Conservation (phyloP, 2,329 filamentous ascomycete species). For the Paraphaeosphaeria sporulosa region DNA sequence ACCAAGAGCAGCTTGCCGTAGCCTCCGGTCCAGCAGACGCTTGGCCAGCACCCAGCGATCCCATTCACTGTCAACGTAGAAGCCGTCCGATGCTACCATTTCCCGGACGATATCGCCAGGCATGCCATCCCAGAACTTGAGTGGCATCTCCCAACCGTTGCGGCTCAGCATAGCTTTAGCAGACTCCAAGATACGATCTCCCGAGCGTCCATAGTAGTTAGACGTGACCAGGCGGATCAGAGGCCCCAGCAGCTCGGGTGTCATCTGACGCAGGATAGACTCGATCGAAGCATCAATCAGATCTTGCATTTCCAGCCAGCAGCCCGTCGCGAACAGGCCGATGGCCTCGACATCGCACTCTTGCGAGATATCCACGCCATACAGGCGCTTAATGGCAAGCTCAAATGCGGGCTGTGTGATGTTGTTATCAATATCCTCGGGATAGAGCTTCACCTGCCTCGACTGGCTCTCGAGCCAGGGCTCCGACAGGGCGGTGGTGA, state of each 20-base stretch:
- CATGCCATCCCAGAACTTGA: constrained; percentile 64
- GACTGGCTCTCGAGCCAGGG: constrained; percentile 64
- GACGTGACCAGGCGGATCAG: constrained; percentile 62
- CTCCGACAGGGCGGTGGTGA: constrained; percentile 61
- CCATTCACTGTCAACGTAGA: constrained; percentile 66
- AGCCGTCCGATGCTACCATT: constrained; percentile 66
- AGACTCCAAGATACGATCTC: constrained; percentile 62
- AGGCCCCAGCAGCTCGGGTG: constrained; percentile 55
- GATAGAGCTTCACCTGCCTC: constrained; percentile 61
- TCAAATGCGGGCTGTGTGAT: constrained; percentile 64
- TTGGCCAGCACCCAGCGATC: constrained; percentile 64
- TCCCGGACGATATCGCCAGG: constrained; percentile 66
- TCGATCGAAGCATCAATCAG: constrained; percentile 62
- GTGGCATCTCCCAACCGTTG: constrained; percentile 64
- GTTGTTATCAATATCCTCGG: constrained; percentile 61
- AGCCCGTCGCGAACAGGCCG: constrained; percentile 63
- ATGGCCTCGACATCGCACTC: constrained; percentile 63
- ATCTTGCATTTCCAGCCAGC: constrained; percentile 66
- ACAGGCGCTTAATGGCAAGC: constrained; percentile 62
- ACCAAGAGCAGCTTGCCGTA: constrained; percentile 57
- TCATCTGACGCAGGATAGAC: constrained; percentile 63
- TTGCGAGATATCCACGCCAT: constrained; percentile 57
- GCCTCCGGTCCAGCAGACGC: constrained; percentile 60
- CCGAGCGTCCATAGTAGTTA: constrained; percentile 64
- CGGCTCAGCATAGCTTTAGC: constrained; percentile 66